Evolutionary conservation across 192 early-diverging fungal genomes (phyloP), one percentile per base, ranked within the genome.

Genomic region (Irineochytrium annulatum): DNA sequence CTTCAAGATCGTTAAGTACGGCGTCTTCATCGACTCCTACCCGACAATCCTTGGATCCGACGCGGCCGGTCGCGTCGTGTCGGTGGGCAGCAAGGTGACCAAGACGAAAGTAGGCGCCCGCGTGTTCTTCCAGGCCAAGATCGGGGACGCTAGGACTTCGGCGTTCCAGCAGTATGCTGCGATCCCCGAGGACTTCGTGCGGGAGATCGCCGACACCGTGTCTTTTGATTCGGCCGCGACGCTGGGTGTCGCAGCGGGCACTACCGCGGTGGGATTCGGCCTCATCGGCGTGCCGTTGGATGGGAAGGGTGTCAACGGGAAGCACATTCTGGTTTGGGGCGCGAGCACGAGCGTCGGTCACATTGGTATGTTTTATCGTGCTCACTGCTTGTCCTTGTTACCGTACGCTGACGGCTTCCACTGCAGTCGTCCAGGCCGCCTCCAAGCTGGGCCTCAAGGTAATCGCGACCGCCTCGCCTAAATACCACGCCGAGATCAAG

Each of bases 281-380:
- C 54, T 5, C 4, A 13, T 31, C 54, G 11, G 28, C 17, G 6
- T 28, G 11, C 8, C 8, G 37, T 13, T 11, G 8, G n/a, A n/a
- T n/a, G n/a, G n/a, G n/a, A n/a, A n/a, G n/a, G n/a, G n/a, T n/a
- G n/a, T 32, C 29, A 22, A 46, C 24, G 44, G 44, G 27, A 60
- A 46, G 2, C n/a, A 6, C 5, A 43, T 65, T 32, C 55, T 65
- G 17, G 43, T 65, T 17, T 65, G 63, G 63, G 63, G 63, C 22
- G 63, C 59, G 20, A 16, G 39, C 16, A 39, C 55, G 19, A 46
- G 39, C 1, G 55, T 58, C 2, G 63, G 63, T 1, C 53, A 57
- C 28, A 16, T 57, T 30, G 57, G 57, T 58, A 27, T 20, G 57
- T 20, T 20, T 58, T 20, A n/a, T 28, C 35, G 14, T 1, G 13